phyloP scores from a whole-genome alignment of 306 rosid species.

The Quercus aquifolioides region DNA sequence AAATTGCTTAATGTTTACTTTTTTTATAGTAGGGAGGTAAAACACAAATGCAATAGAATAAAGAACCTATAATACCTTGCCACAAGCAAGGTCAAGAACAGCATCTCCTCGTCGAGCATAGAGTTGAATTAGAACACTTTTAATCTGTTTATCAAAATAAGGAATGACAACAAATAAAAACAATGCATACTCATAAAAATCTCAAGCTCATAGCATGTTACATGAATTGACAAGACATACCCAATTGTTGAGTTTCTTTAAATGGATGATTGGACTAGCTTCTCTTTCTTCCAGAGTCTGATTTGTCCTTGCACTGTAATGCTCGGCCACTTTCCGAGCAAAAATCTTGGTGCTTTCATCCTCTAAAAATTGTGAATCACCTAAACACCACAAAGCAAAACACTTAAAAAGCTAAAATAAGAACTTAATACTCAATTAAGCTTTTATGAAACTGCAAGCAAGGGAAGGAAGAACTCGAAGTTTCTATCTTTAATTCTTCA shows the following conservation, averaged over 20 bases:
- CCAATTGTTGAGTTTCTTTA: constrained; percentile 95
- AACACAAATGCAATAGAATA: constrained; percentile 1
- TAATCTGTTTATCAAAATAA: constrained; percentile 57
- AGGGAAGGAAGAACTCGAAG: background rate
- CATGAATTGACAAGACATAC: constrained; percentile 28
- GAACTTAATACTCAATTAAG: background rate
- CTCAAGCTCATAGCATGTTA: background rate
- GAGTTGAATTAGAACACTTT: constrained; percentile 95
- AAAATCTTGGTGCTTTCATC: constrained; percentile 79
- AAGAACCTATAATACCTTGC: constrained; percentile 65
- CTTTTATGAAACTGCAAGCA: background rate
- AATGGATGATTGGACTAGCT: constrained; percentile 85
- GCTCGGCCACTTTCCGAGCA: constrained; percentile 93
- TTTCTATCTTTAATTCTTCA: constrained; percentile 1
- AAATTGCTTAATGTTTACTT: background rate
- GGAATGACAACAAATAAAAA: background rate
- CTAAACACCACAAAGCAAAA: constrained; percentile 38
- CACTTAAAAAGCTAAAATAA: constrained; percentile 1
- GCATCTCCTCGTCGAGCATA: constrained; percentile 83
- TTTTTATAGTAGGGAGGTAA: background rate
- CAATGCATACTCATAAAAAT: background rate
- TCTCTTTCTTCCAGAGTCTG: constrained; percentile 92
- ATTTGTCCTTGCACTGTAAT: constrained; percentile 87
- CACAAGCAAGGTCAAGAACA: constrained; percentile 95
- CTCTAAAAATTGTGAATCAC: constrained; percentile 70